These are phyloP conservation scores for Fomitopsis schrenkii DNA, from an alignment of 1,284 basidiomycete genomes.

Conservation along the genomic window DNA sequence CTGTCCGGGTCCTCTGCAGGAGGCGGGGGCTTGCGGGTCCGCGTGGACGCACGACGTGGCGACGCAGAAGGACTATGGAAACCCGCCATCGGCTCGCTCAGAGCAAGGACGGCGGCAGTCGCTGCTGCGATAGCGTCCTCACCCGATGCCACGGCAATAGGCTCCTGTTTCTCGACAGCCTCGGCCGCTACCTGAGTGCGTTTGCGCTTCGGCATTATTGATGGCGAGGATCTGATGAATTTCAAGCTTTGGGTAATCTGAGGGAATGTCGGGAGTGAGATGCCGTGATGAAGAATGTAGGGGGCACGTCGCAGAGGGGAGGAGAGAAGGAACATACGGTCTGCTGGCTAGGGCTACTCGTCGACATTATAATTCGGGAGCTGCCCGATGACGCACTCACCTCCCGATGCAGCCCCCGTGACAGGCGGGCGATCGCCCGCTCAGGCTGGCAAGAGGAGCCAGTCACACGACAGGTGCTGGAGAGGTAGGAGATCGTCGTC, in stretches of 20 bases:
- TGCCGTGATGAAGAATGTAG: neutral
- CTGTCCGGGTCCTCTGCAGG: neutral
- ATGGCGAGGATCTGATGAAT: neutral
- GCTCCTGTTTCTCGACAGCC: neutral
- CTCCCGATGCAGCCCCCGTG: too few species aligned
- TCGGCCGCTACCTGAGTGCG: neutral
- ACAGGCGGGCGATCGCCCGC: too few species aligned
- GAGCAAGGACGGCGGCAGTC: constrained; percentile 4
- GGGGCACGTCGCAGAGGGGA: neutral
- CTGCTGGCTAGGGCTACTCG: neutral
- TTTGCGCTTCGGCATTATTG: neutral
- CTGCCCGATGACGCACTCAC: neutral
- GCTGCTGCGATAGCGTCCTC: constrained; percentile 2
- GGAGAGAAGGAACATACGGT: neutral
- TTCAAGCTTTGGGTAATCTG: neutral
- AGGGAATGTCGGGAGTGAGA: neutral
- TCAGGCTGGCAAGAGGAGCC: too few species aligned
- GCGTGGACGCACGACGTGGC: neutral
- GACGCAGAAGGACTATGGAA: neutral
- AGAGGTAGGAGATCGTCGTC: too few species aligned
- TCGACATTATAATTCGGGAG: neutral
- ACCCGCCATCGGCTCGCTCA: constrained; percentile 1
- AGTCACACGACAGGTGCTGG: neutral
- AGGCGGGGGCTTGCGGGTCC: neutral
- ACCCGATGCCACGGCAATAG: neutral